Evolutionary conservation across 2,329 filamentous ascomycete species (phyloP), one percentile per base, ranked within the genome.

Genomic region (Ophiobolus disseminans): DNA sequence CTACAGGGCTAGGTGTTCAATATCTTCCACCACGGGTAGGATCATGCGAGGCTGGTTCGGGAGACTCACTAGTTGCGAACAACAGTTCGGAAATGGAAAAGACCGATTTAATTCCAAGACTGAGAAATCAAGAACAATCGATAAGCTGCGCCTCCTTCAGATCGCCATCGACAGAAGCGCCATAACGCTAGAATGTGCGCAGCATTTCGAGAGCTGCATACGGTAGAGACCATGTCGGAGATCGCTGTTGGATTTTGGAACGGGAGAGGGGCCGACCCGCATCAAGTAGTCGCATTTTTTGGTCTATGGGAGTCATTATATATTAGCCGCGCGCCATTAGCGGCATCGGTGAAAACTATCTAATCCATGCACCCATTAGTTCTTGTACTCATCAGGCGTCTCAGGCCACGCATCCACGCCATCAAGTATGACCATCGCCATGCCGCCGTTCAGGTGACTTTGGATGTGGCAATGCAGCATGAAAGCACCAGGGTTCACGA

Each of bases 401-500:
- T 70, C 58, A 1, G 77, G 77, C 76, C 75, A 80, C 14, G 58
- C 69, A 60, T 82, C 78, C 31, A 79, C 63, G 0, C 78, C 78
- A 58, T 82, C 79, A 16, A 81, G 55, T 5, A 81, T 66, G 1
- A 74, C 74, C 40, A 81, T 68, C 0, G 73, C 73, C 78, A 81
- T 81, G 0, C 77, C 78, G 1, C 77, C 77, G 19, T 66, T 65
- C 36, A 80, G 57, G 65, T 82, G 79, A 6, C 70, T 73, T 53
- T 78, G 70, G 14, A 81, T 75, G 60, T 82, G 79, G 50, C 79
- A 82, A 61, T 82, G 79, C 34, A 82, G 53, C 39, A 82, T 58
- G 48, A 74, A 81, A 0, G 77, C 72, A 0, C 78, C 78, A 0
- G 78, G 76, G 45, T 77, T 78, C 0, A 70, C 63, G 1, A 76